phyloP scores from a whole-genome alignment of 106 monocot genomes.

The Dioscorea alata region DNA sequence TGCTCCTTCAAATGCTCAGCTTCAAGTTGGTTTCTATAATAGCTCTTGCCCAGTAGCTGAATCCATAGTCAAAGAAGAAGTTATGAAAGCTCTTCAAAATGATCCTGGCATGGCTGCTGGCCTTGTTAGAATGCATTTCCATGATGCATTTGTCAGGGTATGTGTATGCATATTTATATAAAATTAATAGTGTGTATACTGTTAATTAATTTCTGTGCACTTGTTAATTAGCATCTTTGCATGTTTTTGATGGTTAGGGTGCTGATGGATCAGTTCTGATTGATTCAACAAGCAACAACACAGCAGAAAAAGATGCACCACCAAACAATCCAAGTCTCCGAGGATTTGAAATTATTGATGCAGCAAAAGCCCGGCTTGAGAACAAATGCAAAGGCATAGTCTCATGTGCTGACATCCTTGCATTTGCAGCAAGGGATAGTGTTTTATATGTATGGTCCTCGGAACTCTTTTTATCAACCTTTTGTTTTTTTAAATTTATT shows the following conservation, averaged over 20 bases:
- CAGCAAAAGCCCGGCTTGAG: conserved; percentile 15
- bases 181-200: too few relatives aligned
- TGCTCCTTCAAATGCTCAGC: conserved; percentile 7
- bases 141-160: neutral
- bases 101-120: neutral
- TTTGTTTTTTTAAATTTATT: too few relatives aligned
- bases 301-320: conserved; percentile 26
- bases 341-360: conserved; percentile 23
- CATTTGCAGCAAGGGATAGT: conserved; percentile 29
- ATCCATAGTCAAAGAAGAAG: conserved; percentile 8
- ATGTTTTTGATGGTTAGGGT: neutral
- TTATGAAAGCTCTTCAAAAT: neutral
- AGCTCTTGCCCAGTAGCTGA: neutral
- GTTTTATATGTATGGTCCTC: neutral
- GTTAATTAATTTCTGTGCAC: too few relatives aligned
- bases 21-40: conserved; percentile 6
- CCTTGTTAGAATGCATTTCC: neutral
- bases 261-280: conserved; percentile 19
- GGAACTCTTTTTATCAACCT: too few relatives aligned
- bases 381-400: conserved; percentile 10
- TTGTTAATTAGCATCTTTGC: too few relatives aligned
- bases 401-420: conserved; percentile 9
- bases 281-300: conserved; percentile 16
- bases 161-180: too few relatives aligned
- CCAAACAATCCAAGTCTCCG: conserved; percentile 17